Base-by-base conservation (phyloP, 345 rosid species). In the Eucalyptus polyanthemos region DNA sequence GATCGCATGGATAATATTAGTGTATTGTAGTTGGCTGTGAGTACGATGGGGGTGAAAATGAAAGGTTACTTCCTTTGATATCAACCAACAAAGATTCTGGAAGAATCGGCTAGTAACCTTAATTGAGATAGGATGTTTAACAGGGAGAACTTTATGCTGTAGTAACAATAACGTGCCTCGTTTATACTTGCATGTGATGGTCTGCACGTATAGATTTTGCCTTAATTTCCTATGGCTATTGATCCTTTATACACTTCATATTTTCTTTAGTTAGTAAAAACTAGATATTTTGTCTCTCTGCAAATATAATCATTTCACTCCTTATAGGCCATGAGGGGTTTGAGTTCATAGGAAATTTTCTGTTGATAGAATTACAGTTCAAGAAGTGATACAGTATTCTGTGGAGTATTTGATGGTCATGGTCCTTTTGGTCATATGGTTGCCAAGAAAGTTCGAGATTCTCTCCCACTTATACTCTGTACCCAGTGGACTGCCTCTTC, bases 381-480 rank as follows among this genome's bases (percentile, higher is more conserved):
- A 12, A 95, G 94, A 92, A 92, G 92, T 8, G 98, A 95, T 65
- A 93, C 97, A 19, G 90, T 94, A 76, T 97, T 97, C 88, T 97
- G 99, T 88, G 99, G 99, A 86, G 97, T 97, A 86, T 97, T 97
- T 87, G 99, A 97, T 91, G 99, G 99, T 62, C 99, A 97, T 45
- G 99, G 99, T 89, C 99, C 99, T 81, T 95, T 91, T 69, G 99
- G 99, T 94, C 99, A 97, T 93, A 94, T 95, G 97, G 99, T 97
- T 31, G 94, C 99, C 16, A 96, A 94, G 95, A 97, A 92, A 94
- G 98, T 97, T 53, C 92, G 99, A 80, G 99, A 97, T 90, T 93
- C 98, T 54, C 96, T 97, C 90, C 98, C 99, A 15, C 89, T 91
- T 83, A 91, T 93, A 16, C 91, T 97, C 88, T 92, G 92, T 90